phyloP scores from a whole-genome alignment of 2,329 filamentous ascomycete genomes.

The Penicillium sp. region DNA sequence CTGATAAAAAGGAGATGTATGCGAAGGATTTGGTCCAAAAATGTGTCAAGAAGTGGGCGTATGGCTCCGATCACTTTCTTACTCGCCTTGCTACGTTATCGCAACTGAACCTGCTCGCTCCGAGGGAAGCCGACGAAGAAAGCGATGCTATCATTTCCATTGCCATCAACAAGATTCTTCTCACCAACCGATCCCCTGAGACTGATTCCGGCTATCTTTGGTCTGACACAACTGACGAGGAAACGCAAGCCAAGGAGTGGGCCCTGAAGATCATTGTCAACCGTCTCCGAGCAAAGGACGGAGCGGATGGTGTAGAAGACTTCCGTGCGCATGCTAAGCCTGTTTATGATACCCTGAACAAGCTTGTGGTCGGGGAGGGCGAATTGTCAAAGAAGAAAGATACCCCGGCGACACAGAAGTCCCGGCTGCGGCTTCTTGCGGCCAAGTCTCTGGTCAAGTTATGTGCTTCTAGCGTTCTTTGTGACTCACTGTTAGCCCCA shows the following conservation, averaged over 20 bases:
- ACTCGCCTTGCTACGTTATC: constrained; percentile 51
- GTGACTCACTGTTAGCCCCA: constrained; percentile 70
- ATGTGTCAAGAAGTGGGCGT: constrained; percentile 70
- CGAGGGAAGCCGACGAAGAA: constrained; percentile 68
- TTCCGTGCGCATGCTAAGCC: constrained; percentile 57
- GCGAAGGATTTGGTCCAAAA: constrained; percentile 78
- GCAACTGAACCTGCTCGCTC: constrained; percentile 73
- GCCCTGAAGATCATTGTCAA: constrained; percentile 86
- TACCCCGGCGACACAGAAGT: constrained; percentile 74
- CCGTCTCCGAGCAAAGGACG: constrained; percentile 66
- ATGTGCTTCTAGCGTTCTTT: constrained; percentile 69
- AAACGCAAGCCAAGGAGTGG: constrained; percentile 78
- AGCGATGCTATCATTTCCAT: constrained; percentile 78
- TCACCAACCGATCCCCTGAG: constrained; percentile 61
- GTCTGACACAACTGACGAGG: constrained; percentile 72
- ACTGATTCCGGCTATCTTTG: constrained; percentile 60
- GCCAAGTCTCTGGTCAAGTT: constrained; percentile 81
- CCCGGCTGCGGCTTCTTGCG: constrained; percentile 76
- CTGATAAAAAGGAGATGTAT: constrained; percentile 77
- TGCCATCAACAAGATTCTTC: constrained; percentile 70
- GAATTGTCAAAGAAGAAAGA: constrained; percentile 73
- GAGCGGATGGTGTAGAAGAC: constrained; percentile 43
- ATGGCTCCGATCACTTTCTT: constrained; percentile 71
- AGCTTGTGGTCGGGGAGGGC: constrained; percentile 70
- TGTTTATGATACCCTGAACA: constrained; percentile 76